phyloP scores from a whole-genome alignment of 106 monocot genomes.

The Platanthera zijinensis region DNA sequence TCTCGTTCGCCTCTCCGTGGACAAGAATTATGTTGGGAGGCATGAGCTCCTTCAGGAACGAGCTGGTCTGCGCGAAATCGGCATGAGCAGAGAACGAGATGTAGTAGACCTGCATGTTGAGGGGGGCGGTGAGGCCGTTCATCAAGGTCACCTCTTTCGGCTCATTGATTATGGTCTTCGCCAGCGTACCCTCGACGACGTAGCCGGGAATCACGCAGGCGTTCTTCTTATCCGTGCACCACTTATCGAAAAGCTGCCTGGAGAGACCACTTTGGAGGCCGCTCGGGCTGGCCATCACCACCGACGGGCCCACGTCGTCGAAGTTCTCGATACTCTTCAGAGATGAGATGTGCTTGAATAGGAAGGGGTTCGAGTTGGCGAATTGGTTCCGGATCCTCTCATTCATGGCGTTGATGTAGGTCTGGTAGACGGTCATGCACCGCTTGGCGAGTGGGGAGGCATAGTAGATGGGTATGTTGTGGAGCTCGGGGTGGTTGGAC shows the following conservation, averaged over 20 bases:
- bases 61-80: slow-evolving; percentile 86
- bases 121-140: slow-evolving; percentile 88
- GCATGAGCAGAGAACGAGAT: slow-evolving; percentile 98
- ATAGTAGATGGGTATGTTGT: slow-evolving; percentile 91
- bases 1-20: slow-evolving; percentile 95
- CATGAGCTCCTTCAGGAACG: slow-evolving; percentile 82
- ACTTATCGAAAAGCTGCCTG: slow-evolving; percentile 91
- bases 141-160: slow-evolving; percentile 96
- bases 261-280: slow-evolving; percentile 94
- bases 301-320: slow-evolving; percentile 88
- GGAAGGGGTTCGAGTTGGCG: slow-evolving; percentile 85
- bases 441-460: slow-evolving; percentile 92
- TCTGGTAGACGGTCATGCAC: slow-evolving; percentile 99
- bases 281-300: slow-evolving; percentile 97
- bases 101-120: slow-evolving; percentile 94
- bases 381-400: slow-evolving; percentile 86
- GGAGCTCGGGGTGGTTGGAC: slow-evolving; percentile 84
- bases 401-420: slow-evolving; percentile 96
- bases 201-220: slow-evolving; percentile 96
- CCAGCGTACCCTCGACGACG: slow-evolving; percentile 88
- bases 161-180: slow-evolving; percentile 94
- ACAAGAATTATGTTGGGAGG: slow-evolving; percentile 94
- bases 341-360: slow-evolving; percentile 87
- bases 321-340: slow-evolving; percentile 94
- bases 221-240: slow-evolving; percentile 92